Percentiles rank a stretch among this genome's conserved stretches.
phyloP scores from a whole-genome alignment of 1,284 basidiomycete species.

The Austroboletus rostrupii region DNA sequence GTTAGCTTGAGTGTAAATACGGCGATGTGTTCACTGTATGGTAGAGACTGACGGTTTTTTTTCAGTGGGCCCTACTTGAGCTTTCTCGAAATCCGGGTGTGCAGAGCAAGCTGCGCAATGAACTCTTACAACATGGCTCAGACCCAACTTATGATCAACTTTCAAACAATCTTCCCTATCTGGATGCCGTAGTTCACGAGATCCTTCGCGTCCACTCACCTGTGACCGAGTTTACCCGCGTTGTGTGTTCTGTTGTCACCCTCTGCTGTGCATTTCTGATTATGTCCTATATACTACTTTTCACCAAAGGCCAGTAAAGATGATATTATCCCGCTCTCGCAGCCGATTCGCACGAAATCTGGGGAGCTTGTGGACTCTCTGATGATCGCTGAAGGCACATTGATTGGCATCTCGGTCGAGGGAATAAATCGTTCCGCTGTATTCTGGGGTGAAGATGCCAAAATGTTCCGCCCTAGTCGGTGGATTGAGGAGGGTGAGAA shows the following conservation, averaged over 20 bases:
- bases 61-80: constrained; percentile 28
- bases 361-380: constrained; percentile 38
- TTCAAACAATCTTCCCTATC: not conserved
- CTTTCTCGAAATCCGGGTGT: constrained; percentile 19
- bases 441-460: constrained; percentile 42
- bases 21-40: not conserved
- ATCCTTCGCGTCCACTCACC: not conserved
- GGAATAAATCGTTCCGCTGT: constrained; percentile 44
- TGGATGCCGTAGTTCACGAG: not conserved
- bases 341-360: constrained; percentile 18
- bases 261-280: constrained; percentile 15
- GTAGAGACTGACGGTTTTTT: too few relatives aligned
- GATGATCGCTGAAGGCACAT: constrained; percentile 41
- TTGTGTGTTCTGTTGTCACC: constrained; percentile 3
- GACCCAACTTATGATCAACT: constrained; percentile 28
- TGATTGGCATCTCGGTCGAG: constrained; percentile 38
- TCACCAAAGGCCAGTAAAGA: constrained; percentile 40
- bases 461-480: constrained; percentile 35
- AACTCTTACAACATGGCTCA: constrained; percentile 28
- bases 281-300: too few relatives aligned
- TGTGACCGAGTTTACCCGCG: not conserved
- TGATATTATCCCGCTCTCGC: constrained; percentile 47
- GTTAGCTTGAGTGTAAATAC: constrained; percentile 23
- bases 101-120: constrained; percentile 37
- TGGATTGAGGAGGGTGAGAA: constrained; percentile 29